These are phyloP conservation scores for Ogataea methanolica DNA, from an alignment of 805 yeast genomes.

Conservation along the genomic window DNA sequence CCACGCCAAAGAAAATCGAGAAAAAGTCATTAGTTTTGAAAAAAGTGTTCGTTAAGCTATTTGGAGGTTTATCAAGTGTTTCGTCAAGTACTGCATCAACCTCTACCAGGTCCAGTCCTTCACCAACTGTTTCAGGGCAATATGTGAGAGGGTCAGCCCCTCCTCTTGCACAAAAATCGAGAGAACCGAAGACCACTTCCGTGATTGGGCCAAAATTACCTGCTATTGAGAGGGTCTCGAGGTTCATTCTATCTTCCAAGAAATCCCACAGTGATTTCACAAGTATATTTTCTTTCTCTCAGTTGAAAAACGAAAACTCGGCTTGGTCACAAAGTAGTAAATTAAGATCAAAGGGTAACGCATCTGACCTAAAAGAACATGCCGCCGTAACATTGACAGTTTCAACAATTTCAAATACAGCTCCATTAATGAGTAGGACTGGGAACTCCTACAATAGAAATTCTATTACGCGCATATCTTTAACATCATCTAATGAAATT, in stretches of 20 bases:
- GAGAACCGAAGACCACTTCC: no score
- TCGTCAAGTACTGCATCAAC: background rate
- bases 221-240: background rate
- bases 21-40: constrained; percentile 7
- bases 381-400: no score
- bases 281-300: background rate
- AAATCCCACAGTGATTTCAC: background rate
- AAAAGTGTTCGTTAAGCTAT: constrained; percentile 3
- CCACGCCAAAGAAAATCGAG: background rate
- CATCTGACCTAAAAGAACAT: no score
- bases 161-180: background rate
- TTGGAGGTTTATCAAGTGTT: constrained; percentile 1
- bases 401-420: no score
- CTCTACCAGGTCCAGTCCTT: no score
- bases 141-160: background rate
- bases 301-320: background rate
- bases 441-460: no score
- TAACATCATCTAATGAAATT: background rate
- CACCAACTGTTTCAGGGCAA: no score
- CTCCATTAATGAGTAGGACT: no score
- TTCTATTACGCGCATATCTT: no score
- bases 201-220: no score
- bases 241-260: background rate
- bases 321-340: background rate
- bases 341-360: background rate